Percentiles rank a stretch among this genome's conserved stretches.
Evolutionary conservation across 1,284 basidiomycete genomes (phyloP).

Genomic region (Amylostereum chailletii): DNA sequence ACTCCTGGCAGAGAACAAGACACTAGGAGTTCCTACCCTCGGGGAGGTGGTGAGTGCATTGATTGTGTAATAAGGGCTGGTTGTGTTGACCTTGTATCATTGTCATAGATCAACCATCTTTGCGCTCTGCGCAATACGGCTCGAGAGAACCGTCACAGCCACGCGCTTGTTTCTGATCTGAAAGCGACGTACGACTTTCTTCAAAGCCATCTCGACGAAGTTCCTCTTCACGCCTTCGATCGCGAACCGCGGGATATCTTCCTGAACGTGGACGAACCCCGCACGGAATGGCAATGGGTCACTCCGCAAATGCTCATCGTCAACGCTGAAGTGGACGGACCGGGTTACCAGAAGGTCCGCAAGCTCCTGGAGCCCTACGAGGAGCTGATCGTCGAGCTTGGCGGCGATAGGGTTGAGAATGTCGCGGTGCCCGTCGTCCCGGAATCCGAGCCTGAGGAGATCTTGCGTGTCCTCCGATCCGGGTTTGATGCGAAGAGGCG

Average conservation of each 20-base stretch:
- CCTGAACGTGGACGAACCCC: conserved; percentile 29
- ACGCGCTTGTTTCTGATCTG: conserved; percentile 22
- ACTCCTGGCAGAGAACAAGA: conserved; percentile 23
- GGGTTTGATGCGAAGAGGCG: conserved; percentile 21
- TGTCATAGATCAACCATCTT: conserved; percentile 28
- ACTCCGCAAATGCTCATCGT: conserved; percentile 24
- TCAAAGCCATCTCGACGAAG: conserved; percentile 16
- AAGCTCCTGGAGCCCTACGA: conserved; percentile 22
- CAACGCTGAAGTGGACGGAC: conserved; percentile 19
- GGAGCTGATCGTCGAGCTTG: conserved; percentile 22
- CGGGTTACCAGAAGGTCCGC: conserved; percentile 18
- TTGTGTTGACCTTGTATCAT: background rate
- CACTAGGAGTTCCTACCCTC: conserved; percentile 28
- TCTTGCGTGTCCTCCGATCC: conserved; percentile 13
- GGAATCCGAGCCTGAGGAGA: conserved; percentile 11
- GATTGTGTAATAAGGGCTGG: background rate
- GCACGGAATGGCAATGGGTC: conserved; percentile 24
- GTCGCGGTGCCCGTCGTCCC: conserved; percentile 5
- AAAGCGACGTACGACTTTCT: conserved; percentile 31
- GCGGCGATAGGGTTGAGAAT: conserved; percentile 20
- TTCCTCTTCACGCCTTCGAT: conserved; percentile 6
- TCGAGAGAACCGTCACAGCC: conserved; percentile 16
- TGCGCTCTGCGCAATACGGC: conserved; percentile 21
- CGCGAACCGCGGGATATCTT: conserved; percentile 21
- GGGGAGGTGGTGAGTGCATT: conserved; percentile 30